Percentiles rank a stretch among this genome's conserved stretches.
Evolutionary conservation across 768 basidiomycete species (phyloP).

Genomic region (Naganishia vaughanmartiniae): DNA sequence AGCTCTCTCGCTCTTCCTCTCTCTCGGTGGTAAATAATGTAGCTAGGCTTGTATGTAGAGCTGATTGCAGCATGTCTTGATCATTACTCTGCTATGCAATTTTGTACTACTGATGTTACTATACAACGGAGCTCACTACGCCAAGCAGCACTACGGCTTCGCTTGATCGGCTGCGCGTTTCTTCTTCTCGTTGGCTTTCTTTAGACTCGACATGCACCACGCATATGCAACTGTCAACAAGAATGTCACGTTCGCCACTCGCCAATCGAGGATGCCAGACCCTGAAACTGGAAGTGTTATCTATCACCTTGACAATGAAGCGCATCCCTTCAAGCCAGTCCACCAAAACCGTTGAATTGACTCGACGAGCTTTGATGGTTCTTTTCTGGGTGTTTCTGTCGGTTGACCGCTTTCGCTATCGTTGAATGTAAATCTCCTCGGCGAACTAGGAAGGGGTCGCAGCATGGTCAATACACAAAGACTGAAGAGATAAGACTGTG

Average conservation of each 20-base stretch:
- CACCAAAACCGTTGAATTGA: constrained; percentile 24
- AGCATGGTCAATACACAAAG: not conserved
- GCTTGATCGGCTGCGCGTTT: not conserved
- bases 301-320: not conserved
- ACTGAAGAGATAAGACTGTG: not conserved
- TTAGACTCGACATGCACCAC: not conserved
- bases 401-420: constrained; percentile 40
- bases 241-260: not conserved
- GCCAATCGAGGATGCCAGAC: not conserved
- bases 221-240: not conserved
- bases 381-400: constrained; percentile 23
- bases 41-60: too few relatives aligned
- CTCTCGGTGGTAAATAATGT: too few relatives aligned
- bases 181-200: not conserved
- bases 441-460: constrained; percentile 5
- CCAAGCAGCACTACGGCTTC: not conserved
- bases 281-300: not conserved
- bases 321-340: constrained; percentile 1
- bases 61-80: too few relatives aligned
- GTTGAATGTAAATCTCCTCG: constrained; percentile 49
- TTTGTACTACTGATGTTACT: too few relatives aligned
- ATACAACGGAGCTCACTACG: too few relatives aligned
- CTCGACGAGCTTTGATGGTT: constrained; percentile 11
- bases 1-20: too few relatives aligned
- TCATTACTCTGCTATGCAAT: too few relatives aligned